Base-by-base conservation (phyloP, 2,329 filamentous ascomycete species). In the Nannizzia gypsea region DNA sequence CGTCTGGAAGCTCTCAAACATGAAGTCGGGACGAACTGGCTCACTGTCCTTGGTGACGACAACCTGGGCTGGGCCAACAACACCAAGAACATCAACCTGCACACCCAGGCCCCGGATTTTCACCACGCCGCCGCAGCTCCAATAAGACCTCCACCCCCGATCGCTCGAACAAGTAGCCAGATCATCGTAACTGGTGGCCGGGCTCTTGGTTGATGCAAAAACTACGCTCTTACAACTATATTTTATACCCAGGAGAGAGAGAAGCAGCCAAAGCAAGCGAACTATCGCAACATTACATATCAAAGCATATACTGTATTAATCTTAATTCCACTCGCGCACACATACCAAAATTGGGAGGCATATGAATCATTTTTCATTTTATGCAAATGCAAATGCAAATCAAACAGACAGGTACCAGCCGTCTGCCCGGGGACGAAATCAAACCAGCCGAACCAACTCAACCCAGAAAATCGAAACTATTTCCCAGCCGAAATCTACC, bases 1-100 rank as follows among this genome's bases (percentile, higher is more conserved):
- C 93, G 93, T 72, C 87, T 97, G 59, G 90, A 96, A 72, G 85
- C 88, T 2, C 76, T 96, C 59, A 86, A 90, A 63, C 87, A 87
- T 68, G 89, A 92, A 68, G 86, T 96, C 64, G 91, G 91, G 34
- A 89, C 85, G 66, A 88, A 85, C 40, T 99, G 95, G 81, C 81
- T 99, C 42, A 91, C 85, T 63, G 89, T 88, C 13, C 78, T 97
- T 57, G 87, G 88, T 62, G 91, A 96, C 67, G 88, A 93, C 71
- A 79, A 73, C 36, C 13, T 36, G 31, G 31, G 31, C 31, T 81
- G 81, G 77, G 76, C 80, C 57, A 66, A 64, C 31, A 64, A 70
- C 42, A 68, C 69, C 55, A 69, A 67, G 34, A 67, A 69, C 31
- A 63, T 72, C 55, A 38, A 36, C 17, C 63, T 70, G 48, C 61